Conservation (phyloP, 164 flowering plant genomes). For the Tetrastigma voinierianum region DNA sequence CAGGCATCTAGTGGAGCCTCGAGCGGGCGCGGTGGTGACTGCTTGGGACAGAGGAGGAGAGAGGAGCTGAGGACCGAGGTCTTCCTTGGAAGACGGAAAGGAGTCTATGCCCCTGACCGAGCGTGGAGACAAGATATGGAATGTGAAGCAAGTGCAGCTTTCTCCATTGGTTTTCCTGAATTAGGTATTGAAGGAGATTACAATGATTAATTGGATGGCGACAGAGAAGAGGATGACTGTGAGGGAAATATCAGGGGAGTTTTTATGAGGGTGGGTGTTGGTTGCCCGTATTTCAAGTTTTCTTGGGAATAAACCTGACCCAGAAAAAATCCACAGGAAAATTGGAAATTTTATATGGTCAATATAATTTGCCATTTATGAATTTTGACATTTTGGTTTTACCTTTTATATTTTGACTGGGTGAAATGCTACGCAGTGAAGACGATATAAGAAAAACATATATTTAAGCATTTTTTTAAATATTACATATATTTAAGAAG, state of each 20-base stretch:
- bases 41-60: constrained; percentile 6
- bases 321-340: too few species aligned
- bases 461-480: too few species aligned
- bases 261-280: background rate
- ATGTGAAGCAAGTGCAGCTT: constrained; percentile 51
- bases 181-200: too few species aligned
- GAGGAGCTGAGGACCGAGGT: constrained; percentile 14
- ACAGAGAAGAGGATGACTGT: background rate
- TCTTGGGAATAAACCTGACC: too few species aligned
- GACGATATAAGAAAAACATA: too few species aligned
- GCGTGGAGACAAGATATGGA: constrained; percentile 43
- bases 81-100: constrained; percentile 25
- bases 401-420: too few species aligned
- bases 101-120: constrained; percentile 33
- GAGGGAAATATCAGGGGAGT: background rate
- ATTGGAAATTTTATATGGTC: too few species aligned
- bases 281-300: background rate
- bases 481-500: too few species aligned
- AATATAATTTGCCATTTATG: too few species aligned
- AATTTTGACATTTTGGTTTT: too few species aligned
- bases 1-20: constrained; percentile 23
- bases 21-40: constrained; percentile 22
- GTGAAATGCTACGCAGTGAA: too few species aligned
- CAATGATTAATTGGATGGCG: too few species aligned
- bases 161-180: constrained; percentile 41